Evolutionary conservation across 2,329 filamentous ascomycete species (phyloP).

Genomic region (Teratosphaeria epicoccoides): DNA sequence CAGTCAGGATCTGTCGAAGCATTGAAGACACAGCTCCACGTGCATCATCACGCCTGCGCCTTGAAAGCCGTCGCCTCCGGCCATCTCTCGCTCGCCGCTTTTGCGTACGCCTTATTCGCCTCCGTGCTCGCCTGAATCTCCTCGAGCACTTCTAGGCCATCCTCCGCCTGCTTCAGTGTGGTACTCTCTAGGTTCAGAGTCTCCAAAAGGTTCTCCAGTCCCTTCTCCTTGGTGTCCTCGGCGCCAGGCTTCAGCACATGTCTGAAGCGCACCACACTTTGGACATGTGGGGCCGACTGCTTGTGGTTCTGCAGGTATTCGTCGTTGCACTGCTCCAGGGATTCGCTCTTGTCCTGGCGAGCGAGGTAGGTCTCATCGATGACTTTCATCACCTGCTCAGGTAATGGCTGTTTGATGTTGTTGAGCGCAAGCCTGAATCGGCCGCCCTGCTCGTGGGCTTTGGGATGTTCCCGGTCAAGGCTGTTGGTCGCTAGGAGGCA

Average conservation of each 20-base stretch:
- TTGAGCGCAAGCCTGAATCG: constrained; percentile 45
- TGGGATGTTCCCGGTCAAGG: constrained; percentile 58
- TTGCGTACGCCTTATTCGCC: constrained; percentile 40
- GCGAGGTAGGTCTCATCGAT: constrained; percentile 54
- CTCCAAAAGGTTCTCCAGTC: constrained; percentile 53
- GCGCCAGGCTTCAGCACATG: constrained; percentile 48
- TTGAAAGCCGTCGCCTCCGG: constrained; percentile 21
- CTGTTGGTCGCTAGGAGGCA: constrained; percentile 65
- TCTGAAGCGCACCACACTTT: constrained; percentile 52
- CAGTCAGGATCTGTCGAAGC: no score
- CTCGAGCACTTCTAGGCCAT: constrained; percentile 42
- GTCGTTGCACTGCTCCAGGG: constrained; percentile 49
- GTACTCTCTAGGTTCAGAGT: constrained; percentile 43
- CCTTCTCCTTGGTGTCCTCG: constrained; percentile 42
- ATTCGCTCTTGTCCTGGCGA: constrained; percentile 36
- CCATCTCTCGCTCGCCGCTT: constrained; percentile 31
- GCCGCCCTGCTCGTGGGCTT: constrained; percentile 63
- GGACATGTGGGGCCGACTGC: constrained; percentile 50
- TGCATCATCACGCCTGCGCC: background rate
- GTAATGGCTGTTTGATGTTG: constrained; percentile 47
- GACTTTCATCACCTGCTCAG: constrained; percentile 56
- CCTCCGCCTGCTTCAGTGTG: constrained; percentile 47
- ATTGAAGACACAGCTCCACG: background rate
- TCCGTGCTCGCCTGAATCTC: constrained; percentile 42
- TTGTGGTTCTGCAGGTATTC: constrained; percentile 54